Evolutionary conservation across 345 rosid genomes (phyloP).

Genomic region (Isatis tinctoria): DNA sequence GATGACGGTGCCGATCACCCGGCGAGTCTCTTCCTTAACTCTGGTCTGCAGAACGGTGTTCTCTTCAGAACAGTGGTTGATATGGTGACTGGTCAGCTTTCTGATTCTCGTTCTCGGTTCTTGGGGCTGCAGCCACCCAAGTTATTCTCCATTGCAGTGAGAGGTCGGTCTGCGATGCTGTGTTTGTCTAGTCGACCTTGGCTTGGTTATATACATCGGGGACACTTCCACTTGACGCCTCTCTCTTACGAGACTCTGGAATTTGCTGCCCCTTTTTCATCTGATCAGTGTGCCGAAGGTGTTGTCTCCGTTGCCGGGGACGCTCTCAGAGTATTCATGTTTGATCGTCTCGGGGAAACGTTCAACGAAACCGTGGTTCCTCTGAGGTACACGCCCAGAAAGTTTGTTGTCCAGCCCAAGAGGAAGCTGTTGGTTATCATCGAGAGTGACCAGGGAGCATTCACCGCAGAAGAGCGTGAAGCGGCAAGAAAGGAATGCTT

Average conservation of each 20-base stretch:
- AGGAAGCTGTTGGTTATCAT: slow-evolving; percentile 72
- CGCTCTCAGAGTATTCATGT: slow-evolving; percentile 90
- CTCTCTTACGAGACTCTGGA: slow-evolving; percentile 96
- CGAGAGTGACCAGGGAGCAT: slow-evolving; percentile 97
- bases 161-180: slow-evolving; percentile 93
- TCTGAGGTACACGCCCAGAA: slow-evolving; percentile 92
- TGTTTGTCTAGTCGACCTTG: slow-evolving; percentile 97
- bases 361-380: slow-evolving; percentile 91
- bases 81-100: slow-evolving; percentile 98
- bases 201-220: slow-evolving; percentile 98
- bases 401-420: slow-evolving; percentile 83
- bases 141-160: slow-evolving; percentile 71
- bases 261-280: slow-evolving; percentile 93
- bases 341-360: slow-evolving; percentile 93
- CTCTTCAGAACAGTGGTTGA: slow-evolving; percentile 92
- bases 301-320: slow-evolving; percentile 95
- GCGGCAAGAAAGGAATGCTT: slow-evolving; percentile 88
- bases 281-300: slow-evolving; percentile 99
- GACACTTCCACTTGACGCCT: slow-evolving; percentile 87
- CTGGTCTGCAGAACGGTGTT: slow-evolving; percentile 94
- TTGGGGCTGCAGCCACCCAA: slow-evolving; percentile 91
- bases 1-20: slow-evolving; percentile 99
- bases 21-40: slow-evolving; percentile 92
- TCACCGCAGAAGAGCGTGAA: slow-evolving; percentile 94
- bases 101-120: slow-evolving; percentile 95